Evolutionary conservation across 805 yeast genomes (phyloP), one percentile per base, ranked within the genome.

Genomic region (Debaryomyces maramus): DNA sequence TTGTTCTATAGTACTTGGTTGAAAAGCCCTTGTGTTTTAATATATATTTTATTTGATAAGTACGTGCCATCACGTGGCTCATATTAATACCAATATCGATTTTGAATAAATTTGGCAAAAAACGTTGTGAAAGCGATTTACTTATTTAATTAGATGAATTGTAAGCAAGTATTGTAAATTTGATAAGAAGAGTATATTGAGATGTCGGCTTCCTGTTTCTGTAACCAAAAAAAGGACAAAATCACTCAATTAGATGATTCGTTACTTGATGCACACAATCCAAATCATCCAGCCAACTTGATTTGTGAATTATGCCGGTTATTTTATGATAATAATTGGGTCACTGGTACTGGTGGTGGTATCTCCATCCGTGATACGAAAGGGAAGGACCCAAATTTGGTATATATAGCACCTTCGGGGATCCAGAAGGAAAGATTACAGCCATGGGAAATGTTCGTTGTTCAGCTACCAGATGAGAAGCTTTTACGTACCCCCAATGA

Each of bases 291-390:
- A 0, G 95, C 96, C 2, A 82, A 85, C 53, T 67, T 85, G 51
- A 87, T 90, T 45, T 88, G 96, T 59, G 85, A 84, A 44, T 72
- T 90, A 21, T 89, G 97, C 58, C 70, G 78, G 37, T 65, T 76
- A 13, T 88, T 91, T 58, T 91, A 85, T 59, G 72, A 77, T 50
- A 84, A 85, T 55, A 84, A 86, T 36, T 89, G 97, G 96, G 91
- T 88, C 51, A 83, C 96, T 0, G 97, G 97, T 3, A 91, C 98
- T 1, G 97, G 96, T 3, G 98, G 97, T 22, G 97, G 97, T 3
- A 83, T 91, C 52, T 85, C 95, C 22, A 83, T 90, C 36, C 65
- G 83, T 39, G 72, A 77, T 35, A 55, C 52, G 10, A 72, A 75
- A 2, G 75, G 72, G 1, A 36, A 30, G 9, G 64, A 67, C 40